Percentiles rank a stretch among this genome's conserved stretches.
These are phyloP conservation scores for Coemansia sp. DNA, from an alignment of 192 early-diverging fungal genomes.

Conservation along the genomic window DNA sequence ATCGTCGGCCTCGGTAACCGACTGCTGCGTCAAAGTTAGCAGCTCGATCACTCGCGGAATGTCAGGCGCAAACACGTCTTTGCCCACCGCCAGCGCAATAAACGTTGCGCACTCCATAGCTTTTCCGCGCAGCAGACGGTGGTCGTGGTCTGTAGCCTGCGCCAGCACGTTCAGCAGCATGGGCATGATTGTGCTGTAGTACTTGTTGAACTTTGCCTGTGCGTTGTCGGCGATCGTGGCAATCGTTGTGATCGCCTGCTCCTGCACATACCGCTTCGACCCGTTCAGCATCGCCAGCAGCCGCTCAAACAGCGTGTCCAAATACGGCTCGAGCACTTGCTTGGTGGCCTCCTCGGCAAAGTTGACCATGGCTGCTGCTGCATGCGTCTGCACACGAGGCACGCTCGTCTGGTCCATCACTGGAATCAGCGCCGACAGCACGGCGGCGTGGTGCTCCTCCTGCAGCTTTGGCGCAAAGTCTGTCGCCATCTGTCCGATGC, in stretches of 20 bases:
- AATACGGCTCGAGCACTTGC: constrained; percentile 79
- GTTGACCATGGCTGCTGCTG: constrained; percentile 96
- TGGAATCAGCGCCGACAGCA: constrained; percentile 78
- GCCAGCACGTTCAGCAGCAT: constrained; percentile 85
- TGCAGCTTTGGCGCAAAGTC: constrained; percentile 87
- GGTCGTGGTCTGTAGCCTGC: constrained; percentile 81
- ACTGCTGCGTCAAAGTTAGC: constrained; percentile 75
- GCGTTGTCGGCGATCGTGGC: constrained; percentile 96
- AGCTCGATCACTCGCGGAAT: constrained; percentile 78
- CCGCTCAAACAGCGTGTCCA: constrained; percentile 86
- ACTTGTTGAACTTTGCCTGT: constrained; percentile 86
- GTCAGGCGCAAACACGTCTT: constrained; percentile 80
- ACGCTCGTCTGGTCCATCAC: constrained; percentile 75
- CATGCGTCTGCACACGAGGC: constrained; percentile 93
- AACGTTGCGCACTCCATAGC: constrained; percentile 97
- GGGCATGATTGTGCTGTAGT: constrained; percentile 95
- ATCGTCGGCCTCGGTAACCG: constrained; percentile 86
- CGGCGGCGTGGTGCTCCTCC: constrained; percentile 68
- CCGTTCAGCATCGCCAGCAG: constrained; percentile 83
- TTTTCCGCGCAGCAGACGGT: constrained; percentile 91
- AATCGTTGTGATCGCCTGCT: constrained; percentile 98
- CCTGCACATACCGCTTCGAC: constrained; percentile 90
- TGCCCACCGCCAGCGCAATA: constrained; percentile 91
- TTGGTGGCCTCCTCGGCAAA: constrained; percentile 90
- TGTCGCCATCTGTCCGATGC: constrained; percentile 95